Base-by-base conservation (phyloP, 345 rosid species). In the Brassica cretica region DNA sequence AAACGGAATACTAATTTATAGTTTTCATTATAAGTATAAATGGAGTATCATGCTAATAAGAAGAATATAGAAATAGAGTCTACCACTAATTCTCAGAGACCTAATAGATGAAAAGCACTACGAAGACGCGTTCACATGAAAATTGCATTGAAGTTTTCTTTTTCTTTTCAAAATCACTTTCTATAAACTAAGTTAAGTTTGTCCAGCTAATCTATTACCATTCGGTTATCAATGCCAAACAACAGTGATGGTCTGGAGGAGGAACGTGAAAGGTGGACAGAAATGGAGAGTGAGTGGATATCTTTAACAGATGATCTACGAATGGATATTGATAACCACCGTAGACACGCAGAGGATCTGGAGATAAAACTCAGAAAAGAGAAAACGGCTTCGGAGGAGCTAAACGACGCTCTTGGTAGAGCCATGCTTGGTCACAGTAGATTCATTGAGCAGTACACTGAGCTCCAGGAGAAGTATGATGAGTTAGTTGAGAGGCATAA, bases 371-470 rank as follows among this genome's bases (percentile, higher is more conserved):
- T 92, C 82, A 86, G 77, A 70, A 76, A 77, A 59, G 95, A 88
- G 87, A 92, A 88, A 86, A 72, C 74, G 56, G 81, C 85, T 77
- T 88, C 88, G 0, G 90, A 88, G 77, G 98, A 92, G 83, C 80
- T 92, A 53, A 93, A 94, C 61, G 98, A 94, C 80, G 93, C 92
- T 12, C 89, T 94, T 21, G 69, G 80, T 44, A 87, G 98, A 86
- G 82, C 97, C 46, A 85, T 94, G 51, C 88, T 94, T 30, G 93
- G 96, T 11, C 97, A 94, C 77, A 92, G 88, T 76, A 90, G 93
- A 71, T 89, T 94, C 89, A 89, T 94, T 8, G 98, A 94, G 75
- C 95, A 94, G 80, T 94, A 94, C 59, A 84, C 89, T 27, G 95
- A 94, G 10, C 85, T 92, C 27, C 97, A 92, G 76, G 98, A 94